Evolutionary conservation across 23 red algal species (phyloP), one percentile per base, ranked within the genome.

Genomic region (Agarophyton chilense): DNA sequence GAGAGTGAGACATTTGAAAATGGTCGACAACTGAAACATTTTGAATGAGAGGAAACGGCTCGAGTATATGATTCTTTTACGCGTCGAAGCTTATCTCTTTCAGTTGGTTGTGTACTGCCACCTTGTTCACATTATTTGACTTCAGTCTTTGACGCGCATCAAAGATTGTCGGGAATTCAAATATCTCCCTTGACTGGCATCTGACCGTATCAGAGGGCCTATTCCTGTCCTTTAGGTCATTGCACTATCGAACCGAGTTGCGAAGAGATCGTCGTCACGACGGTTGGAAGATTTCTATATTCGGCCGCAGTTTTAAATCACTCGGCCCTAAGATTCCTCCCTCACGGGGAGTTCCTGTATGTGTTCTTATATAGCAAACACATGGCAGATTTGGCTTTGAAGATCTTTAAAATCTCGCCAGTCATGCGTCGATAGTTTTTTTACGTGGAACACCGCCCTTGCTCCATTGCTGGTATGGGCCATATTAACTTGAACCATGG

Each of bases 271-370:
- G 60, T 31, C 35, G 60, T 65, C 60, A 65, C 60, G 60, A 18
- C 60, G 60, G 60, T 65, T 65, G 60, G 60, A 65, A 65, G 60
- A 36, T 7, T 65, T 65, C 29, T 58, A 25, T 58, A 4, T 58
- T 10, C 10, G 31, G 31, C 10, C 60, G 32, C 60, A 65, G 32
- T 65, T 65, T 2, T 7, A 36, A 38, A 38, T 13, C 32, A 2
- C 31, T 7, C 28, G 60, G 29, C 32, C 60, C 29, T 7, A 16
- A 13, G 35, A 6, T 65, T 33, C 8, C 31, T 65, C 16, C 11
- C 17, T 28, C 8, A n/a, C n/a, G n/a, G n/a, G n/a, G n/a, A n/a
- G n/a, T n/a, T n/a, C n/a, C n/a, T n/a, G n/a, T n/a, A n/a, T 47
- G 12, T 47, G 44, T 47, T 47, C 12, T 47, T 47, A 47, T 47